Evolutionary conservation across 495 filamentous ascomycete species (phyloP).

Genomic region (Cercophora samala): DNA sequence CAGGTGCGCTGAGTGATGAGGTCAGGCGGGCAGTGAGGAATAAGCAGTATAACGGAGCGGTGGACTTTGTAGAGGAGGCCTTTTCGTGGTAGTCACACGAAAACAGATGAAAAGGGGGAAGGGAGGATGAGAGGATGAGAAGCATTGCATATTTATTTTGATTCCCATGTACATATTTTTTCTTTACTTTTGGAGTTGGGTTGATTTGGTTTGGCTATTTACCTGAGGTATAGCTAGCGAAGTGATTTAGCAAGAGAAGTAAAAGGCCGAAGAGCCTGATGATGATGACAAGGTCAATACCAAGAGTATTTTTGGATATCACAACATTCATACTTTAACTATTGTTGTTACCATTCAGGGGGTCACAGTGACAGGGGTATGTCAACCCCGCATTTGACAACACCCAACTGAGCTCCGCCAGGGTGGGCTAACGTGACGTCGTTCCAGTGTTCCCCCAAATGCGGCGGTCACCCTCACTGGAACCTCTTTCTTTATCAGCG

Average conservation of each 20-base stretch:
- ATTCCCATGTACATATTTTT: constrained; percentile 13
- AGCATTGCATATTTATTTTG: neutral
- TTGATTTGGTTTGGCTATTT: neutral
- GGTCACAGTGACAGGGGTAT: neutral
- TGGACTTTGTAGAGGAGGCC: constrained; percentile 93
- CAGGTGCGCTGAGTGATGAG: constrained; percentile 83
- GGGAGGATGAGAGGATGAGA: neutral
- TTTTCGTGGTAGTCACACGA: constrained; percentile 69
- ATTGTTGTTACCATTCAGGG: neutral
- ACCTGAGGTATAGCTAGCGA: neutral
- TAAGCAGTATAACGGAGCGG: constrained; percentile 58
- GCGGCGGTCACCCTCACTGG: neutral
- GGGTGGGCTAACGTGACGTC: neutral
- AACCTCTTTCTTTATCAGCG: neutral
- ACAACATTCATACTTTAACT: neutral
- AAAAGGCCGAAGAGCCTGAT: neutral
- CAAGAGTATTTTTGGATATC: neutral
- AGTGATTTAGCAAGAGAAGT: neutral
- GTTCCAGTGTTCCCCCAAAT: neutral
- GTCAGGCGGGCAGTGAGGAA: constrained; percentile 70
- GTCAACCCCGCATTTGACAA: neutral
- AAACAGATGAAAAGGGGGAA: neutral
- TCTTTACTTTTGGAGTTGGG: constrained; percentile 10
- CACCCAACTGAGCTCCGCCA: neutral
- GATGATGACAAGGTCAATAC: neutral